phyloP scores from a whole-genome alignment of 2,329 filamentous ascomycete genomes.

The Akanthomyces lecanii region DNA sequence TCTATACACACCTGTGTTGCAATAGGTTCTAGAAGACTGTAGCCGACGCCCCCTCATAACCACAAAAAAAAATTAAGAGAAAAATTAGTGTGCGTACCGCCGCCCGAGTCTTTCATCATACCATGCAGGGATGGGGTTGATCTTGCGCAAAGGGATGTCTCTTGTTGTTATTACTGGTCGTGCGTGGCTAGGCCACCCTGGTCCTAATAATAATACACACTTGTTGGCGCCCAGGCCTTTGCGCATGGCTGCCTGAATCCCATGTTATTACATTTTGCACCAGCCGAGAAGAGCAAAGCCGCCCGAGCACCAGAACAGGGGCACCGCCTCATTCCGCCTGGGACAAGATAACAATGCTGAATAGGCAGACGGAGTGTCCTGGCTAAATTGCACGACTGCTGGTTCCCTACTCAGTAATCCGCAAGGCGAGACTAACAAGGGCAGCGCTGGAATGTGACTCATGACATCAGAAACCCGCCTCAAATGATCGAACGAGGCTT shows the following conservation, averaged over 20 bases:
- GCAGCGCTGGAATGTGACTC: conserved; percentile 12
- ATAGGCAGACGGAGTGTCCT: neutral
- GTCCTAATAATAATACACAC: neutral
- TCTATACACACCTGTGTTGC: neutral
- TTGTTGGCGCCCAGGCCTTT: conserved; percentile 6
- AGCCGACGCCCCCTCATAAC: neutral
- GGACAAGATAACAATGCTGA: neutral
- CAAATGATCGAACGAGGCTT: conserved; percentile 4
- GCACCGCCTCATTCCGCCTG: neutral
- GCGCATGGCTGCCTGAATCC: conserved; percentile 13
- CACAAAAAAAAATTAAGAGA: neutral
- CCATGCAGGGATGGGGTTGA: conserved; percentile 8
- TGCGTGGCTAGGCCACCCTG: conserved; percentile 1
- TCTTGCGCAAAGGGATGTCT: neutral
- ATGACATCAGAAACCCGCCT: conserved; percentile 4
- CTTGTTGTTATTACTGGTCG: neutral
- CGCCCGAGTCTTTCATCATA: conserved; percentile 1
- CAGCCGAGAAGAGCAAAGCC: neutral
- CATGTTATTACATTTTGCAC: neutral
- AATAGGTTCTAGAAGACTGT: neutral
- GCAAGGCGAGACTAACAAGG: neutral
- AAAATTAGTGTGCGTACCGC: neutral
- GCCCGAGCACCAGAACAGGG: conserved; percentile 4
- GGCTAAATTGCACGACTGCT: neutral
- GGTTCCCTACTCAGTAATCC: neutral